phyloP scores from a whole-genome alignment of 2,329 filamentous ascomycete species.

The Trichothecium roseum region DNA sequence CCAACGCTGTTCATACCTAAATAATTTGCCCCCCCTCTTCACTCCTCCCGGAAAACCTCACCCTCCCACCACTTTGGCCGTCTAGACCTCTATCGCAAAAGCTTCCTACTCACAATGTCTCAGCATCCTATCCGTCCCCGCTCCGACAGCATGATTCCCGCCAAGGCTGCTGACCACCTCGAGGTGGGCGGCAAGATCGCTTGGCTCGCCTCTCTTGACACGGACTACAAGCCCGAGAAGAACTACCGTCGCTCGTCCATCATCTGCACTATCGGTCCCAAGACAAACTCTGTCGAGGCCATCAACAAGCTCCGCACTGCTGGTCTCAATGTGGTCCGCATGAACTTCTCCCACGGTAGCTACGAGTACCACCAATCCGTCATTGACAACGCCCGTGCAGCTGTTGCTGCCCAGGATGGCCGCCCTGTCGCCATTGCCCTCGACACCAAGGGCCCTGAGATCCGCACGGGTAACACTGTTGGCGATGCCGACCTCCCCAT shows the following conservation, averaged over 20 bases:
- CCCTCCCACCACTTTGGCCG: constrained; percentile 2
- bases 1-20: too few species aligned
- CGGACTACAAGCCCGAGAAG: constrained; percentile 73
- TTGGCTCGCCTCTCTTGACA: constrained; percentile 68
- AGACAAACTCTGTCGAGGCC: constrained; percentile 96
- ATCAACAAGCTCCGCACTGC: constrained; percentile 87
- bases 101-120: constrained; percentile 17
- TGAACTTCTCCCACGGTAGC: constrained; percentile 82
- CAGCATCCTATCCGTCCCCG: constrained; percentile 18
- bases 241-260: constrained; percentile 96
- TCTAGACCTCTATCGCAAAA: constrained; percentile 2
- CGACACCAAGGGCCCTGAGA: constrained; percentile 56
- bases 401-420: constrained; percentile 66
- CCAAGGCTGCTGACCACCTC: constrained; percentile 77
- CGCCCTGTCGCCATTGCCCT: constrained; percentile 94
- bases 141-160: constrained; percentile 36
- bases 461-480: constrained; percentile 57
- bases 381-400: constrained; percentile 87
- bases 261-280: constrained; percentile 97
- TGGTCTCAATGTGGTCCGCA: constrained; percentile 96
- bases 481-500: constrained; percentile 87
- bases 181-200: constrained; percentile 60
- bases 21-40: background rate
- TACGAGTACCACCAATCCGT: constrained; percentile 98
- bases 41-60: background rate